Percentiles rank a stretch among this genome's conserved stretches.
Evolutionary conservation across 305 asterid species (phyloP).

Genomic region (Petunia hybrid): DNA sequence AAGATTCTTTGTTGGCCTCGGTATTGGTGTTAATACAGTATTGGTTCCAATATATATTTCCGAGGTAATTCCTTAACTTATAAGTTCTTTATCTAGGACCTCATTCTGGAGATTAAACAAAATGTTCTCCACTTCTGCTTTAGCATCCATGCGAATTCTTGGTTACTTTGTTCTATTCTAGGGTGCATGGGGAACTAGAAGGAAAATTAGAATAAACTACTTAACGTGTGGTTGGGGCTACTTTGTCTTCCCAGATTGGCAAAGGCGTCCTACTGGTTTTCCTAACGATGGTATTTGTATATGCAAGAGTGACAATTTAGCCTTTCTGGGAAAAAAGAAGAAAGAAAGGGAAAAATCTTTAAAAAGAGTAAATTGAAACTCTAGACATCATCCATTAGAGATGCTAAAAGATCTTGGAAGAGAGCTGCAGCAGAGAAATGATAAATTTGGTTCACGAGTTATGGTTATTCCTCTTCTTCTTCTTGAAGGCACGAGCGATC

Average conservation of each 20-base stretch:
- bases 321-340: not conserved
- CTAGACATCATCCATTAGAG: not conserved
- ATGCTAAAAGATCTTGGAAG: not conserved
- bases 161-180: not conserved
- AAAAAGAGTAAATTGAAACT: not conserved
- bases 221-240: not conserved
- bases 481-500: not conserved
- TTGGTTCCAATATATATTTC: slow-evolving; percentile 88
- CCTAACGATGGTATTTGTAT: not conserved
- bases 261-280: not conserved
- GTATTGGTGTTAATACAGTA: slow-evolving; percentile 91
- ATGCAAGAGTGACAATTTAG: not conserved
- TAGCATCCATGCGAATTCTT: not conserved
- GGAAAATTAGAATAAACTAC: slow-evolving; percentile 7
- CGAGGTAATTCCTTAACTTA: slow-evolving; percentile 59
- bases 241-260: not conserved
- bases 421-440: not conserved
- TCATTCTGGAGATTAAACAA: not conserved
- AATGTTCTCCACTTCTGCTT: not conserved
- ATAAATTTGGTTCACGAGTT: not conserved
- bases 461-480: not conserved
- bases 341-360: not conserved
- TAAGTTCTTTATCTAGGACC: slow-evolving; percentile 22
- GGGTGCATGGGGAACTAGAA: not conserved
- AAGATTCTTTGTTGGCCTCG: slow-evolving; percentile 89